Conservation (phyloP, 441 rosid species). For the Pelargonium australe region DNA sequence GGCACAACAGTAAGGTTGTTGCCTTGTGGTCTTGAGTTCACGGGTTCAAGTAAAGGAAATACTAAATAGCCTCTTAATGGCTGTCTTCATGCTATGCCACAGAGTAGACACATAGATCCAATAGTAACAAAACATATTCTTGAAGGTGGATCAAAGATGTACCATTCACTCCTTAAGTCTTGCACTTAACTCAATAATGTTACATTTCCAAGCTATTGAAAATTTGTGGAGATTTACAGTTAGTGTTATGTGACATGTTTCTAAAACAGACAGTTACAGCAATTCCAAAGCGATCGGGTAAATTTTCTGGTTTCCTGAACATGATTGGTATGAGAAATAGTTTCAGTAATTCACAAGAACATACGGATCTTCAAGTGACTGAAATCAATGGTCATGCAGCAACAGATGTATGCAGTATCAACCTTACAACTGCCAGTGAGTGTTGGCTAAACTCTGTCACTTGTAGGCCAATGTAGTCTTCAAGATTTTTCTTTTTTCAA, state of each 20-base stretch:
- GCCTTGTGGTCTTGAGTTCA: no score
- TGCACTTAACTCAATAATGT: background rate
- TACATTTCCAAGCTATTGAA: background rate
- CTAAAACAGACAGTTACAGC: constrained; percentile 55
- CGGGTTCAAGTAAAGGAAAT: background rate
- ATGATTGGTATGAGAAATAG: constrained; percentile 43
- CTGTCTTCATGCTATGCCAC: background rate
- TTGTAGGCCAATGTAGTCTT: background rate
- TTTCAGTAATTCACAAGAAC: constrained; percentile 23
- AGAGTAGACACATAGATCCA: no score
- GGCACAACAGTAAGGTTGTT: no score
- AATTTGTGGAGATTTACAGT: background rate
- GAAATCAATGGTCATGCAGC: constrained; percentile 42
- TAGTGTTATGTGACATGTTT: background rate
- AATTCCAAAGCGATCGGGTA: constrained; percentile 34
- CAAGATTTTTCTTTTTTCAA: background rate
- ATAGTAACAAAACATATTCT: no score
- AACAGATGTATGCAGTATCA: constrained; percentile 49
- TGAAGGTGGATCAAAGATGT: background rate
- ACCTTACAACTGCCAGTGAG: constrained; percentile 45
- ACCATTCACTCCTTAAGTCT: background rate
- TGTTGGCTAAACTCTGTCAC: background rate
- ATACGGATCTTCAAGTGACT: constrained; percentile 57
- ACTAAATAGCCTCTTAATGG: background rate
- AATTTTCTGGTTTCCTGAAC: constrained; percentile 44